Percentiles rank a stretch among this genome's conserved stretches.
Evolutionary conservation across 2,329 filamentous ascomycete genomes (phyloP).

Genomic region (Chaetomiaceae sp.): DNA sequence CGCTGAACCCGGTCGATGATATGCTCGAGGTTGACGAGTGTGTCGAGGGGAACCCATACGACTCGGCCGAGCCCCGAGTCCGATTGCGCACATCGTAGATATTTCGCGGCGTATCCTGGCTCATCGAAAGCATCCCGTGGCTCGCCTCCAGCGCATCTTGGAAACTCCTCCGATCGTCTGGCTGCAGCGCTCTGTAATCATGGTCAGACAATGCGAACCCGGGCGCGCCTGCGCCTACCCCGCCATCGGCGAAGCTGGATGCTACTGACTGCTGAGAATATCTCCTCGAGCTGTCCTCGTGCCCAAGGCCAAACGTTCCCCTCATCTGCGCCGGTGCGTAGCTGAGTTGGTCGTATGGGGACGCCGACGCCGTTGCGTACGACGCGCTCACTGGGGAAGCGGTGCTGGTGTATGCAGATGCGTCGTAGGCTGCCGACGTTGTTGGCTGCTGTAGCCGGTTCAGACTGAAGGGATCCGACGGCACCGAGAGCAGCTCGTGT

Average conservation of each 20-base stretch:
- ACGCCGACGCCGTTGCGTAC: conserved; percentile 63
- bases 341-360: conserved; percentile 70
- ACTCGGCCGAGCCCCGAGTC: conserved; percentile 70
- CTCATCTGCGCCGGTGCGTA: conserved; percentile 65
- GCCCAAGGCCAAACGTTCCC: conserved; percentile 54
- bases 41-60: conserved; percentile 83
- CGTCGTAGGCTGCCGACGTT: conserved; percentile 63
- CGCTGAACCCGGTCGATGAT: conserved; percentile 74
- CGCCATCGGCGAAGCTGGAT: conserved; percentile 21
- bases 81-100: conserved; percentile 69
- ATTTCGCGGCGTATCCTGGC: conserved; percentile 87
- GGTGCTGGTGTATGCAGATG: conserved; percentile 62
- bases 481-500: conserved; percentile 64
- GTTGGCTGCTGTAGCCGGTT: conserved; percentile 58
- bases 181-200: conserved; percentile 33
- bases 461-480: conserved; percentile 69
- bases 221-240: conserved; percentile 39
- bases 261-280: conserved; percentile 73
- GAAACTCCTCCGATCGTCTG: conserved; percentile 48
- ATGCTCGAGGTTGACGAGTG: conserved; percentile 88
- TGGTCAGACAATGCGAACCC: conserved; percentile 64
- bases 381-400: conserved; percentile 62
- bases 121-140: conserved; percentile 91
- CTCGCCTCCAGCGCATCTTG: conserved; percentile 84
- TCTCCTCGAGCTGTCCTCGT: conserved; percentile 57